phyloP scores from a whole-genome alignment of 129 eudicot species.

The Ambrosia trifida region DNA sequence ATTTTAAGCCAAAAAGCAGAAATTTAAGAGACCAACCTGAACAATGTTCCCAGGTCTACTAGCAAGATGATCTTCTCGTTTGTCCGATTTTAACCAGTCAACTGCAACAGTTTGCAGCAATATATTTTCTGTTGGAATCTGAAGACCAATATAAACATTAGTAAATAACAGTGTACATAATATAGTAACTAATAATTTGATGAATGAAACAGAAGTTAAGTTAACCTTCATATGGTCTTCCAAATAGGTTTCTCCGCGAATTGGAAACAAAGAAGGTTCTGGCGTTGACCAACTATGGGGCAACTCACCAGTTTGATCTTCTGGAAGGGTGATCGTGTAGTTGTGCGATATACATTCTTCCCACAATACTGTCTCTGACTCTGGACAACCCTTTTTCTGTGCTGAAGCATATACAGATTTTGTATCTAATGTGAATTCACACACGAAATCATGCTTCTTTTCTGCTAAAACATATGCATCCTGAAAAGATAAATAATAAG shows the following conservation, averaged over 20 bases:
- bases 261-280: slow-evolving; percentile 58
- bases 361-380: slow-evolving; percentile 43
- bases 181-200: background rate
- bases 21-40: slow-evolving; percentile 42
- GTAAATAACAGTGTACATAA: slow-evolving; percentile 1
- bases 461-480: slow-evolving; percentile 40
- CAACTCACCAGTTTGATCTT: slow-evolving; percentile 58
- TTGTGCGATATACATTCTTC: slow-evolving; percentile 38
- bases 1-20: background rate
- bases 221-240: slow-evolving; percentile 64
- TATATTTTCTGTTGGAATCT: slow-evolving; percentile 58
- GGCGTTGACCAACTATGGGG: slow-evolving; percentile 61
- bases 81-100: slow-evolving; percentile 68
- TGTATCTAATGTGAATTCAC: slow-evolving; percentile 30
- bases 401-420: slow-evolving; percentile 40
- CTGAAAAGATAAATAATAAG: slow-evolving; percentile 15
- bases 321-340: slow-evolving; percentile 56
- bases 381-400: slow-evolving; percentile 52
- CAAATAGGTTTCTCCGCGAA: slow-evolving; percentile 65
- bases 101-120: slow-evolving; percentile 60
- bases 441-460: slow-evolving; percentile 46
- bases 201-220: background rate
- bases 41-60: slow-evolving; percentile 66
- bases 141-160: slow-evolving; percentile 4
- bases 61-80: slow-evolving; percentile 74